phyloP scores from a whole-genome alignment of 306 rosid genomes.

The peach (Prunus persica) region DNA sequence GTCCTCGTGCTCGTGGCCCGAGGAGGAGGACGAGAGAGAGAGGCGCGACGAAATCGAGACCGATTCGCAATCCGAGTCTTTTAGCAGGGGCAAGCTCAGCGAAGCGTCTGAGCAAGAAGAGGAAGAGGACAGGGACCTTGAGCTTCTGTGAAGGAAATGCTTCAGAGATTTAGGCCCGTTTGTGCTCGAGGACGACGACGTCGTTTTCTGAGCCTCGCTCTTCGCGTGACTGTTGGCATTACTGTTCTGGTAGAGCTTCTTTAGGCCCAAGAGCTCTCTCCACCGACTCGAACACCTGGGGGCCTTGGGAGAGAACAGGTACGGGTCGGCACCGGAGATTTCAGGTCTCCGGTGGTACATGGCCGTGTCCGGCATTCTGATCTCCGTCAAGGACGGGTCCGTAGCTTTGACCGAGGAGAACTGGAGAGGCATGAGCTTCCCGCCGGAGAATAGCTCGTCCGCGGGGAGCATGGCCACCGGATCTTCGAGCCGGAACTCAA shows the following conservation, averaged over 20 bases:
- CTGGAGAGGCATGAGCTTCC: constrained; percentile 82
- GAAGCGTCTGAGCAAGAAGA: constrained; percentile 40
- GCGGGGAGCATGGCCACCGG: constrained; percentile 89
- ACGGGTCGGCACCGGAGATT: constrained; percentile 40
- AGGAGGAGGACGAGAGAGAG: constrained; percentile 86
- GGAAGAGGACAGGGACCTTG: constrained; percentile 44
- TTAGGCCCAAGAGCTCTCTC: constrained; percentile 80
- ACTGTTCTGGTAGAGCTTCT: constrained; percentile 50
- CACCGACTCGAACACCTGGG: constrained; percentile 97
- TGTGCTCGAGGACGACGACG: constrained; percentile 23
- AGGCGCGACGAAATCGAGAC: constrained; percentile 78
- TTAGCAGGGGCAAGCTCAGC: constrained; percentile 47
- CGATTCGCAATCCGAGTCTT: constrained; percentile 62
- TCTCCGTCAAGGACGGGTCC: constrained; percentile 12
- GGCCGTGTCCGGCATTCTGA: constrained; percentile 27
- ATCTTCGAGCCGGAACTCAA: constrained; percentile 83
- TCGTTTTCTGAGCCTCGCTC: constrained; percentile 39
- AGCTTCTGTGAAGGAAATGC: constrained; percentile 58
- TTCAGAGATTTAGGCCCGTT: constrained; percentile 50
- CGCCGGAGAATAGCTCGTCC: constrained; percentile 83
- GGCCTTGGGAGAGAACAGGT: constrained; percentile 84
- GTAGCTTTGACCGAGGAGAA: constrained; percentile 38
- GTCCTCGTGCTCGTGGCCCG: constrained; percentile 91
- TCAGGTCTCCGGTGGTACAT: constrained; percentile 36
- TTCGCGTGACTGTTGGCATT: constrained; percentile 31